Evolutionary conservation across 495 filamentous ascomycete genomes (phyloP).

Genomic region (Penicillium argentinense): DNA sequence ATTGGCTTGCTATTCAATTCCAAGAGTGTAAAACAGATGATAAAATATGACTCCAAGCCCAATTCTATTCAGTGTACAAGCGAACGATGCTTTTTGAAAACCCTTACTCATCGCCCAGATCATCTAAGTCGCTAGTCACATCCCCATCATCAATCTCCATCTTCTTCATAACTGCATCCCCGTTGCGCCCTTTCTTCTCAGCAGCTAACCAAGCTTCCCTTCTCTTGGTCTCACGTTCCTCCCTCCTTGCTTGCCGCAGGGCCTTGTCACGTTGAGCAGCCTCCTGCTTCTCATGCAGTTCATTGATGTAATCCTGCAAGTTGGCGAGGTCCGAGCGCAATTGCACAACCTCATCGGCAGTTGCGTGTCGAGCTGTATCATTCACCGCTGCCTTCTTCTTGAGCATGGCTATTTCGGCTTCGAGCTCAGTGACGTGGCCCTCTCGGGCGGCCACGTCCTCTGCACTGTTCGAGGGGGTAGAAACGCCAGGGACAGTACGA

Average conservation of each 20-base stretch:
- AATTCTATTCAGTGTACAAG: constrained; percentile 2
- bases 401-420: constrained; percentile 36
- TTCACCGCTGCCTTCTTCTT: constrained; percentile 42
- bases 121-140: constrained; percentile 40
- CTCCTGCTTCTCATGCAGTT: constrained; percentile 43
- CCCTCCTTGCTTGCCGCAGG: constrained; percentile 40
- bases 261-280: constrained; percentile 35
- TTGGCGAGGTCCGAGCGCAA: constrained; percentile 38
- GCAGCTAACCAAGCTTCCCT: constrained; percentile 48
- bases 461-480: constrained; percentile 6
- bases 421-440: constrained; percentile 33
- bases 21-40: not conserved
- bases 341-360: constrained; percentile 38
- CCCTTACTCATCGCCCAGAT: constrained; percentile 37
- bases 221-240: constrained; percentile 37
- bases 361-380: constrained; percentile 38
- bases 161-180: constrained; percentile 37
- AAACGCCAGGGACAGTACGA: constrained; percentile 10
- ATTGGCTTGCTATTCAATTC: too few relatives aligned
- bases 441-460: constrained; percentile 26
- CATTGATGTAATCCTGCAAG: constrained; percentile 43
- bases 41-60: not conserved
- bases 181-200: constrained; percentile 47
- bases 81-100: constrained; percentile 3
- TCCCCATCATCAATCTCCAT: constrained; percentile 38